Evolutionary conservation across 352 stramenopile genomes (phyloP).

Genomic region (Phytophthora crassamura): DNA sequence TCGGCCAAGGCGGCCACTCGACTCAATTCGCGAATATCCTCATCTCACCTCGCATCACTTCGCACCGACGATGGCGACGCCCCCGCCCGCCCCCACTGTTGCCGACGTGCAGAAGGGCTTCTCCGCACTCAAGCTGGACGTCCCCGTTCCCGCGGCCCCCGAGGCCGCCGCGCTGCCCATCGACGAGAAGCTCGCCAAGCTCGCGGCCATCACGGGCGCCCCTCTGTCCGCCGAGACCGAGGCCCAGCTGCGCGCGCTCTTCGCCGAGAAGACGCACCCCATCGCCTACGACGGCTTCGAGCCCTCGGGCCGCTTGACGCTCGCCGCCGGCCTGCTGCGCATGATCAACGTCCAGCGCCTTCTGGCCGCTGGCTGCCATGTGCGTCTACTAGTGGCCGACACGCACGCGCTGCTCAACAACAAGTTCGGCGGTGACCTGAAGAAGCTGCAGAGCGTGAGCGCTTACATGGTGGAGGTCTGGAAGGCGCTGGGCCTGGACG

Average conservation of each 20-base stretch:
- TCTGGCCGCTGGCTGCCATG: constrained; percentile 92
- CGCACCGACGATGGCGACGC: constrained; percentile 37
- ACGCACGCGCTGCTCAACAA: constrained; percentile 99
- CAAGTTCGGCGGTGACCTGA: constrained; percentile 98
- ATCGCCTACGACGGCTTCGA: constrained; percentile 99
- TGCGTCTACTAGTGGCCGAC: constrained; percentile 99
- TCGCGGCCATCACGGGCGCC: constrained; percentile 63
- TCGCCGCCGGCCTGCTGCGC: constrained; percentile 95
- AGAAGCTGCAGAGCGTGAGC: constrained; percentile 95
- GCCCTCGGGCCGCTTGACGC: constrained; percentile 98
- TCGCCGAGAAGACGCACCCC: constrained; percentile 85
- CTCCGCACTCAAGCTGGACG: constrained; percentile 53
- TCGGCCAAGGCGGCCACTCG: constrained; percentile 1
- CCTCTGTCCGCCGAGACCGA: constrained; percentile 53
- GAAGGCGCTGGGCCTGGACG: constrained; percentile 98
- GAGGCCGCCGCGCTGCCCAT: constrained; percentile 47
- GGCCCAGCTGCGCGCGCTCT: constrained; percentile 78
- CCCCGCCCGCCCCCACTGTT: constrained; percentile 46
- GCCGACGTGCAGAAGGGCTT: constrained; percentile 55
- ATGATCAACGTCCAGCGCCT: constrained; percentile 95
- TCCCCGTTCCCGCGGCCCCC: constrained; percentile 31
- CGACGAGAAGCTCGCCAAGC: constrained; percentile 68
- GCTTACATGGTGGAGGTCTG: constrained; percentile 99
- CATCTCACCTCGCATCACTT: neutral
- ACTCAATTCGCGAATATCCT: constrained; percentile 17